Conservation (phyloP, 2,329 filamentous ascomycete species). For the Periconia sp. region DNA sequence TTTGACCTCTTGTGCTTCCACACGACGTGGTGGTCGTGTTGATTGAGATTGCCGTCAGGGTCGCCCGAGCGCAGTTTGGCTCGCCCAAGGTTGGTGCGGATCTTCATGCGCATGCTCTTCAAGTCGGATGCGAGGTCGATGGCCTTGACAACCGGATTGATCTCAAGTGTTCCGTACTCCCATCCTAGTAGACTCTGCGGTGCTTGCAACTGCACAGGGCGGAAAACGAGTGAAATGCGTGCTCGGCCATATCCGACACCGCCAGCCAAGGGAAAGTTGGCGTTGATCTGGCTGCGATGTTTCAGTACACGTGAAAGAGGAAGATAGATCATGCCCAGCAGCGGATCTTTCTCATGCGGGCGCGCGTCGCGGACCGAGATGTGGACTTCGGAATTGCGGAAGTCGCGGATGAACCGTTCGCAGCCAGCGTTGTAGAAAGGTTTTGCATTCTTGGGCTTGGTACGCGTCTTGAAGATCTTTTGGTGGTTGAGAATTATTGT, state of each 20-base stretch:
- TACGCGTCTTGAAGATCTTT: slow-evolving; percentile 69
- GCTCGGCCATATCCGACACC: slow-evolving; percentile 72
- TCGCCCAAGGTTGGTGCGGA: slow-evolving; percentile 59
- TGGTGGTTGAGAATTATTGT: slow-evolving; percentile 73
- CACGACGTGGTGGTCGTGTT: slow-evolving; percentile 41
- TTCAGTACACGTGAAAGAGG: slow-evolving; percentile 64
- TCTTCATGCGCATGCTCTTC: slow-evolving; percentile 57
- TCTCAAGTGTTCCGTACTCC: slow-evolving; percentile 71
- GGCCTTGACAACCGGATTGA: slow-evolving; percentile 56
- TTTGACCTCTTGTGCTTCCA: slow-evolving; percentile 56
- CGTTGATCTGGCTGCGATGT: slow-evolving; percentile 65
- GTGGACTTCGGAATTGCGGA: slow-evolving; percentile 67
- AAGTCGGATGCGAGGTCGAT: slow-evolving; percentile 55
- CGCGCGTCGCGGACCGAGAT: slow-evolving; percentile 68
- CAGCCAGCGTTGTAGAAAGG: slow-evolving; percentile 79
- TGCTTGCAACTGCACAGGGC: slow-evolving; percentile 65
- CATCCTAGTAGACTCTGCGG: slow-evolving; percentile 64
- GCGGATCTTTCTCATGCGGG: slow-evolving; percentile 67
- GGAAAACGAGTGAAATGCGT: slow-evolving; percentile 72
- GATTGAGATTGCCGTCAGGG: slow-evolving; percentile 25
- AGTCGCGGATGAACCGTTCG: slow-evolving; percentile 71
- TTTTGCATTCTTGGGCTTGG: slow-evolving; percentile 76
- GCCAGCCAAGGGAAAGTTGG: slow-evolving; percentile 67
- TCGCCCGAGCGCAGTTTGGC: slow-evolving; percentile 59
- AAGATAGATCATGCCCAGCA: slow-evolving; percentile 71